A percentile compares a stretch with the other conserved stretches of the same genome.
Conservation (phyloP, 2,329 filamentous ascomycete genomes). For the Geosmithia flava region DNA sequence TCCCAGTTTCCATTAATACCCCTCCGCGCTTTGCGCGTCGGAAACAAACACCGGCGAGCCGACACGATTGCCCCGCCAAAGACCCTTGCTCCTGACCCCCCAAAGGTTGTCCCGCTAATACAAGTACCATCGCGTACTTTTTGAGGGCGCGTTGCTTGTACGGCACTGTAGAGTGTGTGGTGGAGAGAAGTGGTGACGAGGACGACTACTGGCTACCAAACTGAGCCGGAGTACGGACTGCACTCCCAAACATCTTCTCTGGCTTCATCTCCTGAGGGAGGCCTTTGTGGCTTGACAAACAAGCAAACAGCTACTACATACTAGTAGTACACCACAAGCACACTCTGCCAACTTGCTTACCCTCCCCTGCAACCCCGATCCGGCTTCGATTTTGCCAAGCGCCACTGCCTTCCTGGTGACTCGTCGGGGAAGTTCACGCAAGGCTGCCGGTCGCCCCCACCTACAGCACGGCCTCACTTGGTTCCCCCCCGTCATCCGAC, state of each 20-base stretch:
- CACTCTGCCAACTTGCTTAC: not conserved
- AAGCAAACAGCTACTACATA: not conserved
- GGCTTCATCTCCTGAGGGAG: not conserved
- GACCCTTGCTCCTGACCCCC: not conserved
- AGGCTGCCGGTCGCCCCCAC: not conserved
- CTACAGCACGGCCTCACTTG: not conserved
- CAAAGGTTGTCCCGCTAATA: not conserved
- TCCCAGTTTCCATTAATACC: not conserved
- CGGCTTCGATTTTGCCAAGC: not conserved
- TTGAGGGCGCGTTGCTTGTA: not conserved
- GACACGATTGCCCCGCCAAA: not conserved
- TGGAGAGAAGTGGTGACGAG: not conserved
- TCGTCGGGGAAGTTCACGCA: not conserved
- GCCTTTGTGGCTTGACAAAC: not conserved
- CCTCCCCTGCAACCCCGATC: not conserved
- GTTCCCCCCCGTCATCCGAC: not conserved
- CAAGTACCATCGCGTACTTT: not conserved
- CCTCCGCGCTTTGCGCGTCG: not conserved
- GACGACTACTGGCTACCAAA: not conserved
- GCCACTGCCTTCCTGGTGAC: not conserved
- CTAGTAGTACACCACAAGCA: too few species aligned
- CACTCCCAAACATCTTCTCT: not conserved
- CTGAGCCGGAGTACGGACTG: not conserved
- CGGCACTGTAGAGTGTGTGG: not conserved
- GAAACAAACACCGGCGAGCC: not conserved